Evolutionary conservation across 345 rosid genomes (phyloP), one percentile per base, ranked within the genome.

Genomic region (Cardamine chenopodiifolia): DNA sequence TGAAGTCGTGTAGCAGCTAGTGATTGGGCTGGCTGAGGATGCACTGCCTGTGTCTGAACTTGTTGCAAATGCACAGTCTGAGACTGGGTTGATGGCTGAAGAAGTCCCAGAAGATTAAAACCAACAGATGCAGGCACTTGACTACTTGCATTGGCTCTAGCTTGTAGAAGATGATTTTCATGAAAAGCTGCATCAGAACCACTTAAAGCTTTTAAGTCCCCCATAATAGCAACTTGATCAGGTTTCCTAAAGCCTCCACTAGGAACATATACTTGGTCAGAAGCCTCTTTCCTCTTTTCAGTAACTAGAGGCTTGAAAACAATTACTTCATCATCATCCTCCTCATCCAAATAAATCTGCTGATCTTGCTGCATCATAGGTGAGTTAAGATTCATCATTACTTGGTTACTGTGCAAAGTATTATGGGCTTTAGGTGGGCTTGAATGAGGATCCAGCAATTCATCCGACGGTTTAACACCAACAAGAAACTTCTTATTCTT

Each of bases 241-340:
- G 83, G 77, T 69, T 74, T 87, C 31, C 62, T 86, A 31, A 85
- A 67, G 68, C 82, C 86, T 52, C 82, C 90, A 82, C 63, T 62
- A 37, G 83, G 78, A n/a, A 53, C 44, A 82, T 68, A 76, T 47
- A 71, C 70, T 53, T 86, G 77, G 68, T 80, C 79, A 80, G 77
- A 40, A 26, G 57, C 83, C 70, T 82, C 88, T 53, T 72, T 73
- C 74, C 73, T 83, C 83, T 88, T 95, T 78, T 86, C 96, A 64
- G 85, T 22, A 44, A 81, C 87, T 25, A 79, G 74, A 62, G 95
- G 98, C 86, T 89, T 88, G 81, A 92, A 95, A 76, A 95, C 96
- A 84, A 95, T 95, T 60, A 85, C 97, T 83, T 95, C 99, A 60
- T 90, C 99, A 45, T 83, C 83, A 47, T 81, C 99, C 18, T 90